phyloP scores from a whole-genome alignment of 805 yeast genomes.

The Barnettozyma sp. region DNA sequence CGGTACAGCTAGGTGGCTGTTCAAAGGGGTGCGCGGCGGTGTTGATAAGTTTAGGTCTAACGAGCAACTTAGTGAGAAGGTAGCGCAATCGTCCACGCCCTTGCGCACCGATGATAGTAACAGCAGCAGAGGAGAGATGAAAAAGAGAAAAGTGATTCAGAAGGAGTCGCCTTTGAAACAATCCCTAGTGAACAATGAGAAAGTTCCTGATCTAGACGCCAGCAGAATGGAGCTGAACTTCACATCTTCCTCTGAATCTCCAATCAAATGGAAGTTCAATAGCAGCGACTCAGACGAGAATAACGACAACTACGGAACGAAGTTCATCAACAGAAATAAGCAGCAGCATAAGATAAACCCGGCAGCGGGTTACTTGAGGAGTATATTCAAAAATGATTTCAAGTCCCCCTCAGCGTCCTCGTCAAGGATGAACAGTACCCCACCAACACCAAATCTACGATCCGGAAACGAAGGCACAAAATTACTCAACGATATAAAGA shows the following conservation, averaged over 20 bases:
- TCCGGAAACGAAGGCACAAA: slow-evolving; percentile 3
- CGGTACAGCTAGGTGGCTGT: slow-evolving; percentile 4
- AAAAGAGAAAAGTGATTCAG: slow-evolving; percentile 10
- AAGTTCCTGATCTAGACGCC: slow-evolving; percentile 12
- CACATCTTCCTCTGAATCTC: slow-evolving; percentile 15
- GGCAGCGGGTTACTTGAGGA: slow-evolving; percentile 26
- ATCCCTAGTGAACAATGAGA: slow-evolving; percentile 9
- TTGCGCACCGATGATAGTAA: no score
- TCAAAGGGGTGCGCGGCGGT: slow-evolving; percentile 1
- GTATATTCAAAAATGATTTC: slow-evolving; percentile 31
- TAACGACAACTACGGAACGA: slow-evolving; percentile 32
- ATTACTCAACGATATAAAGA: slow-evolving; percentile 2
- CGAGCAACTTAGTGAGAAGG: no score
- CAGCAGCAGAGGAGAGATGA: no score
- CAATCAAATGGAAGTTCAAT: slow-evolving; percentile 20
- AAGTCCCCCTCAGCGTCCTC: slow-evolving; percentile 25
- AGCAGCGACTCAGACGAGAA: background rate
- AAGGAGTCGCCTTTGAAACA: slow-evolving; percentile 9
- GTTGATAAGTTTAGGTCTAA: background rate
- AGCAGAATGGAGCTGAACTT: slow-evolving; percentile 16
- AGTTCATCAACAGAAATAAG: slow-evolving; percentile 23
- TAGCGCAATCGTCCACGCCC: no score
- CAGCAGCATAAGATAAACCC: slow-evolving; percentile 15
- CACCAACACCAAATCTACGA: slow-evolving; percentile 22
- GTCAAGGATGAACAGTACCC: no score